These are phyloP conservation scores for Heliosperma pusillum DNA, from an alignment of 148 eudicot species.

Conservation along the genomic window DNA sequence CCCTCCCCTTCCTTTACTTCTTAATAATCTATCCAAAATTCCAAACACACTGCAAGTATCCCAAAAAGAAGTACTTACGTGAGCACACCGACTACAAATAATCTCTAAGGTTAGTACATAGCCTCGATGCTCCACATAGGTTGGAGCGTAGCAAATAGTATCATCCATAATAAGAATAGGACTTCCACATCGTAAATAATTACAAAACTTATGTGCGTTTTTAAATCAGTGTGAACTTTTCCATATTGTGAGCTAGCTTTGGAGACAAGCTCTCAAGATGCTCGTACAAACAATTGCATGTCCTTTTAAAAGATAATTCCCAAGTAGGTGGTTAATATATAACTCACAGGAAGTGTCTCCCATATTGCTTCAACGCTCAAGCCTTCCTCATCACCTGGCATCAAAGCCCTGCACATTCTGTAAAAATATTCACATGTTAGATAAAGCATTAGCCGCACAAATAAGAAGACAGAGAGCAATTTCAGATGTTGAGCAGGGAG, in stretches of 20 bases:
- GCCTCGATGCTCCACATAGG: not conserved
- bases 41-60: no score
- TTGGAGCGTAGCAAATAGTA: not conserved
- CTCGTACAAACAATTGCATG: not conserved
- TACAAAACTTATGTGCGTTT: not conserved
- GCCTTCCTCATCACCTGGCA: conserved; percentile 95
- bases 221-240: not conserved
- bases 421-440: conserved; percentile 19
- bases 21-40: no score
- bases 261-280: not conserved
- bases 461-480: not conserved
- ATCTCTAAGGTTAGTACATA: not conserved
- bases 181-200: conserved; percentile 1
- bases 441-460: conserved; percentile 2
- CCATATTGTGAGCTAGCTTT: not conserved
- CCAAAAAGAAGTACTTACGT: not conserved
- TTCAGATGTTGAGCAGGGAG: not conserved
- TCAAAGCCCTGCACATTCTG: conserved; percentile 95
- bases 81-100: no score
- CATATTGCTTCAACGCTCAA: conserved; percentile 89
- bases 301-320: not conserved
- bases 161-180: not conserved
- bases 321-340: not conserved
- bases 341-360: conserved; percentile 95
- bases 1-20: no score